Base-by-base conservation (phyloP, 2,329 filamentous ascomycete genomes). In the Fusarium nelsonii region DNA sequence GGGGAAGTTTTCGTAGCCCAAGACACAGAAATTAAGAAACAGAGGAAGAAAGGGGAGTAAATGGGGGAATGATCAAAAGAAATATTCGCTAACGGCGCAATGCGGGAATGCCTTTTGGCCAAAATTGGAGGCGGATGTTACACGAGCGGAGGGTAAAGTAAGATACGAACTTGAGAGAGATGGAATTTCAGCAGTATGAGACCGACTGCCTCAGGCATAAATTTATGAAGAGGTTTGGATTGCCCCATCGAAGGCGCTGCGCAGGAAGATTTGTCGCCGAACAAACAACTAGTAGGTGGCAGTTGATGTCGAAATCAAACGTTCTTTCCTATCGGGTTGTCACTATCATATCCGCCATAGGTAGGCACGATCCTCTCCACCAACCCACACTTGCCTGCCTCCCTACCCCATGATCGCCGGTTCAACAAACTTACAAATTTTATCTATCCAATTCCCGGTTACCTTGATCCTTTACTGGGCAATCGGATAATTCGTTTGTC, bases 301-400 rank as follows among this genome's bases (percentile, higher is more conserved):
- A 50, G 26, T 50, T 37, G 16, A 23, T 12, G 26, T 50, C 12
- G 48, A 50, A 50, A 50, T 50, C 23, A 50, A 50, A 37, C 10
- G 16, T 28, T 50, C 33, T 4, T 28, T 50, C 23, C 33, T 9
- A 37, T 8, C 4, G 10, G 18, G 26, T 39, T 50, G 33, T 28
- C 11, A 26, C 18, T 41, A 14, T 23, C 32, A 50, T 20, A 20
- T 16, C 18, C 16, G 30, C 32, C 28, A 18, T 6, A 20, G 39
- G 20, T 12, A 16, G 33, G 20, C 11, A 36, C 18, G 20, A 36
- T 28, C 11, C 34, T 36, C 23, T 11, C 6, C 23, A 4, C 15
- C 10, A 36, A 36, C 32, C 32, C 7, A 8, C 20, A 49, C 32
- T 34, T 33, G 10, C 20, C 16, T 49, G 15, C 30, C 46, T 50